Percentiles rank a stretch among this genome's conserved stretches.
Conservation (phyloP, 2,329 filamentous ascomycete species). For the Aspergillaceae sp. region DNA sequence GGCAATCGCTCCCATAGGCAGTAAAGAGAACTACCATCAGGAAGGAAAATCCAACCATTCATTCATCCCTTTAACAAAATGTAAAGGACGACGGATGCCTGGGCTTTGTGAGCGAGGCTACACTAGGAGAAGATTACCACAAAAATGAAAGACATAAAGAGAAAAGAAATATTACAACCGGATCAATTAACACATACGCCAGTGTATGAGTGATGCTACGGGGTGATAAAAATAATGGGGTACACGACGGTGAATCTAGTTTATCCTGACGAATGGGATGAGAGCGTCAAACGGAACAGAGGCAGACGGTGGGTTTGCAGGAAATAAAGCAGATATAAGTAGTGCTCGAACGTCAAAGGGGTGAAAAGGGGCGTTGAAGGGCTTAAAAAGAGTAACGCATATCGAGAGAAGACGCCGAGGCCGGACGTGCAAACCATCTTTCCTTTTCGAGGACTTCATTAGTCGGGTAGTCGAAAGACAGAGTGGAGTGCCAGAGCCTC, state of each 20-base stretch:
- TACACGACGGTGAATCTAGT: constrained; percentile 42
- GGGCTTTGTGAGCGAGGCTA: not conserved
- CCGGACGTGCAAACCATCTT: not conserved
- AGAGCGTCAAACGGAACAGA: constrained; percentile 14
- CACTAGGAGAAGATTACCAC: constrained; percentile 1
- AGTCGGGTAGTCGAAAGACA: not conserved
- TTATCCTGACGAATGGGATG: constrained; percentile 29
- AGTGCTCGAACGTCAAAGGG: constrained; percentile 8
- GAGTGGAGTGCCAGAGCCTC: constrained; percentile 3
- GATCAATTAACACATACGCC: constrained; percentile 29
- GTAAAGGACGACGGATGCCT: not conserved
- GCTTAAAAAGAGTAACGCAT: constrained; percentile 1
- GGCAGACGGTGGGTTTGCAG: constrained; percentile 9
- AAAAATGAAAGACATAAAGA: constrained; percentile 16
- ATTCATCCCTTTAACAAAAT: not conserved
- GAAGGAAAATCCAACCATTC: too few relatives aligned
- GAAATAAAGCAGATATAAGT: constrained; percentile 1
- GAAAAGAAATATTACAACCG: constrained; percentile 14
- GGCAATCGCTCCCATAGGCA: too few relatives aligned
- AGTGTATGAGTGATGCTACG: constrained; percentile 35
- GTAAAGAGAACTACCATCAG: too few relatives aligned
- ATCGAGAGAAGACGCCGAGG: constrained; percentile 1
- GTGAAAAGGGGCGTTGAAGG: not conserved
- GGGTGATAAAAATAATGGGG: constrained; percentile 20
- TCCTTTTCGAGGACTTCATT: not conserved